Conservation (phyloP, 2,329 filamentous ascomycete genomes). For the Passalora sequoiae region DNA sequence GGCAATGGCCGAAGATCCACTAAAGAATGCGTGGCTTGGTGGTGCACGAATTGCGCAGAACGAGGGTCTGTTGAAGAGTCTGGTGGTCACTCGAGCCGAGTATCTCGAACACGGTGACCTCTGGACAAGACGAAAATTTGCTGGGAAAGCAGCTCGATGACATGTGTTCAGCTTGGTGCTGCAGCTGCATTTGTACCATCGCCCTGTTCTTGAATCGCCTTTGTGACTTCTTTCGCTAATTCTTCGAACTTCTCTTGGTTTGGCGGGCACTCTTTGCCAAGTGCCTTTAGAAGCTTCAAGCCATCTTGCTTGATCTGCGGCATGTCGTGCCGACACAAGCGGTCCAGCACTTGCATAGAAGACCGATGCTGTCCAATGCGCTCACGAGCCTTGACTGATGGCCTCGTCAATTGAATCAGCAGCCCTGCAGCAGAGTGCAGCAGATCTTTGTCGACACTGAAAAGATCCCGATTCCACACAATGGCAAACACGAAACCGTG, state of each 20-base stretch:
- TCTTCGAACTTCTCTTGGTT: constrained; percentile 26
- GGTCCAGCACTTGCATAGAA: constrained; percentile 16
- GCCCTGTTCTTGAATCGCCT: constrained; percentile 8
- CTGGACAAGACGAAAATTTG: constrained; percentile 34
- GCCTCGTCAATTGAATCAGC: constrained; percentile 27
- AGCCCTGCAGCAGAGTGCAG: constrained; percentile 29
- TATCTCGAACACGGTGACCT: constrained; percentile 77
- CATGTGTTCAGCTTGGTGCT: constrained; percentile 10
- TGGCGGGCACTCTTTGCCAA: constrained; percentile 24
- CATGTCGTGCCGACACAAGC: constrained; percentile 24
- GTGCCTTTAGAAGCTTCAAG: constrained; percentile 25
- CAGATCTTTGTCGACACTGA: constrained; percentile 17
- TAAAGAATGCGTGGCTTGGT: constrained; percentile 79
- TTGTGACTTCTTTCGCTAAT: constrained; percentile 19
- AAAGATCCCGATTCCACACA: constrained; percentile 1
- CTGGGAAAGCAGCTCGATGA: constrained; percentile 29
- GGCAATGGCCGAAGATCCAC: constrained; percentile 63
- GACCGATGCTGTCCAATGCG: constrained; percentile 18
- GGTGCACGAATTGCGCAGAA: constrained; percentile 72
- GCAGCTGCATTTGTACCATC: constrained; percentile 5
- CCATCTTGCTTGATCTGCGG: constrained; percentile 27
- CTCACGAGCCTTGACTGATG: constrained; percentile 20
- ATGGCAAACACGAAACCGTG: constrained; percentile 9
- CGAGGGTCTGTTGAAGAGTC: constrained; percentile 55
- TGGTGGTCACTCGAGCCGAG: constrained; percentile 78